Conservation (phyloP, 768 basidiomycete genomes). For the Pleurotus eryngii region DNA sequence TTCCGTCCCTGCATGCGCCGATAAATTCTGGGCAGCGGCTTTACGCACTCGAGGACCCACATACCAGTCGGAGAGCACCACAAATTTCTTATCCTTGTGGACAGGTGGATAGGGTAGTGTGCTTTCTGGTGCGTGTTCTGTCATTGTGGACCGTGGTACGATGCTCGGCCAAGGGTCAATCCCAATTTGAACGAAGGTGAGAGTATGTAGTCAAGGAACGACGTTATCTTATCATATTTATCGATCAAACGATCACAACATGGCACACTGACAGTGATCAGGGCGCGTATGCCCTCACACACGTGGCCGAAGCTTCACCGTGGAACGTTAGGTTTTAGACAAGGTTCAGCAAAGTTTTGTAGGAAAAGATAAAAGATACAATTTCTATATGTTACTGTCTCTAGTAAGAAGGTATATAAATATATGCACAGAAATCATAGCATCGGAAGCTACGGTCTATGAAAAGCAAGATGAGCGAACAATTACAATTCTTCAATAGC, state of each 20-base stretch:
- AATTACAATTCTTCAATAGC: conserved; percentile 4
- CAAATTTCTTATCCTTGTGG: conserved; percentile 76
- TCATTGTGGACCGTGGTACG: conserved; percentile 16
- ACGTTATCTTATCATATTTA: neutral
- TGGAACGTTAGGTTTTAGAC: conserved; percentile 4
- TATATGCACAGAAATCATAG: too few relatives aligned
- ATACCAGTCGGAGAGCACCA: conserved; percentile 89
- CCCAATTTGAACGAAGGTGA: neutral
- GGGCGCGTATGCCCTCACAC: neutral
- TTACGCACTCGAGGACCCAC: neutral
- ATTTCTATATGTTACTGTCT: neutral
- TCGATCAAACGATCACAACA: neutral
- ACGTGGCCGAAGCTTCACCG: neutral
- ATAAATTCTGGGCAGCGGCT: neutral
- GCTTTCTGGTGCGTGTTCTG: conserved; percentile 46
- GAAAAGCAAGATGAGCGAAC: neutral
- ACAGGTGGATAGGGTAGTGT: conserved; percentile 80
- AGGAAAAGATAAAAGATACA: neutral
- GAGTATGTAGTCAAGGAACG: neutral
- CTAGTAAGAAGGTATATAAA: too few relatives aligned
- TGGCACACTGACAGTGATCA: neutral
- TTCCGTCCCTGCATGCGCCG: conserved; percentile 67
- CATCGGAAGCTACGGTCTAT: neutral
- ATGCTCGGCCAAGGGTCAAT: neutral
- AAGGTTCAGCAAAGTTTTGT: neutral